phyloP scores from a whole-genome alignment of 192 early-diverging fungal genomes.

The Umbelopsis ramanniana region DNA sequence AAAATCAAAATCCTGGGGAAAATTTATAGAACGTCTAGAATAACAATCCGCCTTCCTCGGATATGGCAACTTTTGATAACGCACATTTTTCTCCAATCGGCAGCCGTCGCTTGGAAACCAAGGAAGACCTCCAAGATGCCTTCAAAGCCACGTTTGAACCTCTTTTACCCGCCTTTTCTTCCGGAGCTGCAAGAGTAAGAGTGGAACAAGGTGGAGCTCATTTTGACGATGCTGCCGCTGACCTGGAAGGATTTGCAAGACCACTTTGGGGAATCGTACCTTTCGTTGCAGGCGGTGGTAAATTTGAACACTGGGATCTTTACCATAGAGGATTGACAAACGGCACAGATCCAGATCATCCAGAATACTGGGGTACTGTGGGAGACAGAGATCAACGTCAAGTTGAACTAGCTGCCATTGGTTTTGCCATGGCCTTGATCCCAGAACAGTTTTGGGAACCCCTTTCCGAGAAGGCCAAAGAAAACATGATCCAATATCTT shows the following conservation, averaged over 20 bases:
- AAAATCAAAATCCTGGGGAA: too few relatives aligned
- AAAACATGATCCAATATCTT: constrained; percentile 8
- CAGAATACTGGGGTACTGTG: constrained; percentile 23
- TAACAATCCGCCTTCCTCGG: too few relatives aligned
- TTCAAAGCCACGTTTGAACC: constrained; percentile 21
- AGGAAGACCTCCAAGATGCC: constrained; percentile 18
- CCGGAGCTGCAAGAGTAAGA: constrained; percentile 19
- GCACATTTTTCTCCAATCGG: constrained; percentile 14
- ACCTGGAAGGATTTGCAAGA: constrained; percentile 26
- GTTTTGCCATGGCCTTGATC: constrained; percentile 22
- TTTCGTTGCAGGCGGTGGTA: constrained; percentile 24
- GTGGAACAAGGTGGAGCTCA: constrained; percentile 21
- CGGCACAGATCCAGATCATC: constrained; percentile 26
- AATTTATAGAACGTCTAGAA: too few relatives aligned
- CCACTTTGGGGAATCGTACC: constrained; percentile 28
- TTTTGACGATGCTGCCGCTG: constrained; percentile 22
- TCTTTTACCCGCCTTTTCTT: constrained; percentile 21
- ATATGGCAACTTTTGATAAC: constrained; percentile 17
- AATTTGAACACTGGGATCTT: constrained; percentile 22
- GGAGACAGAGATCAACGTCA: constrained; percentile 19
- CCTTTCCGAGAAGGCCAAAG: constrained; percentile 13
- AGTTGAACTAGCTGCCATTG: constrained; percentile 27
- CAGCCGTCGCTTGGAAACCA: constrained; percentile 8
- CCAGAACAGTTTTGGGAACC: constrained; percentile 29
- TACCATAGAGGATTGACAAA: constrained; percentile 20